A percentile compares a stretch with the other conserved stretches of the same genome.
Evolutionary conservation across 345 rosid species (phyloP).

Genomic region (Arabis alpina): DNA sequence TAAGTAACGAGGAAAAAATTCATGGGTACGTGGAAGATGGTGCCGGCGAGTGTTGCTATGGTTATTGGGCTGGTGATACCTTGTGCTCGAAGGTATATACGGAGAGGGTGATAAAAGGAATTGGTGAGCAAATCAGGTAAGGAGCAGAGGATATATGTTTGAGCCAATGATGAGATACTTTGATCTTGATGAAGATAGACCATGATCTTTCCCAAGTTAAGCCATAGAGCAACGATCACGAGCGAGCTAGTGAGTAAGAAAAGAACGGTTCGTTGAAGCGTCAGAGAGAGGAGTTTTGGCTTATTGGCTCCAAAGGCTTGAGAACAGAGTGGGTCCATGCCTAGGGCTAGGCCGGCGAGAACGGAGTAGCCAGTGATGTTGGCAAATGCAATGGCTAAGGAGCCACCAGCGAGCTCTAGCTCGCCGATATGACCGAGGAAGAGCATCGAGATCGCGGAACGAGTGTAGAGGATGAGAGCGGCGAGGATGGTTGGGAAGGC

Average conservation of each 20-base stretch:
- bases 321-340: constrained; percentile 95
- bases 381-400: constrained; percentile 90
- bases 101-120: constrained; percentile 84
- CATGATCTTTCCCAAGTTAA: constrained; percentile 67
- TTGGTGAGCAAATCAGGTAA: constrained; percentile 84
- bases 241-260: constrained; percentile 70
- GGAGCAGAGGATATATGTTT: constrained; percentile 67
- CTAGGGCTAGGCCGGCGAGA: constrained; percentile 85
- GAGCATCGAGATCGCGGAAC: constrained; percentile 88
- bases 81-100: constrained; percentile 98
- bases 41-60: constrained; percentile 67
- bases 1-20: constrained; percentile 61
- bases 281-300: constrained; percentile 76
- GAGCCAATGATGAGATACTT: constrained; percentile 62
- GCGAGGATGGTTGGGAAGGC: constrained; percentile 86
- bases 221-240: constrained; percentile 69
- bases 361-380: constrained; percentile 95
- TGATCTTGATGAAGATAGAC: constrained; percentile 74
- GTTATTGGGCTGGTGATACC: constrained; percentile 84
- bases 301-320: constrained; percentile 92
- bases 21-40: constrained; percentile 70
- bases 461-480: constrained; percentile 82
- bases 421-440: constrained; percentile 91
- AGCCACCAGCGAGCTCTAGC: constrained; percentile 86
- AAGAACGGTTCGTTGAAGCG: constrained; percentile 79